phyloP scores from a whole-genome alignment of 1,139 yeast genomes.

The Blastobotrys elegans region DNA sequence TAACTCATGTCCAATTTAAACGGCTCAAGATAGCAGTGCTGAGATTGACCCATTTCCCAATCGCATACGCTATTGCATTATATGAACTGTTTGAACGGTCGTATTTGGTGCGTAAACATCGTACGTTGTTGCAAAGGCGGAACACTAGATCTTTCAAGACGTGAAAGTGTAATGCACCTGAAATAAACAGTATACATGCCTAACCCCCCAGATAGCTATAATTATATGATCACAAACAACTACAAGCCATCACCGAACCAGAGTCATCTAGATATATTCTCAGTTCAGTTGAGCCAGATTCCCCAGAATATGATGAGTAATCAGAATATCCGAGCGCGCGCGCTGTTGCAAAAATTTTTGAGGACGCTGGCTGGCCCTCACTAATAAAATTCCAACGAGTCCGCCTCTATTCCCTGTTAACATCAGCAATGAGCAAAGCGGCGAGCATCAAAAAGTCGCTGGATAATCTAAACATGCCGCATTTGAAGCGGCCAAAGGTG shows the following conservation, averaged over 20 bases:
- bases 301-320: no score
- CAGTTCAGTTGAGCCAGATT: no score
- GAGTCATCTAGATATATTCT: no score
- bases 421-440: neutral
- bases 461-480: neutral
- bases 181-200: neutral
- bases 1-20: slow-evolving; percentile 26
- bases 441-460: neutral
- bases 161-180: no score
- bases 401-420: no score
- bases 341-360: no score
- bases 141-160: neutral
- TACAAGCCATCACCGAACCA: no score
- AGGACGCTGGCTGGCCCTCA: no score
- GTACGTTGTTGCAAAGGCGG: neutral
- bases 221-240: no score
- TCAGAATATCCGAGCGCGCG: no score
- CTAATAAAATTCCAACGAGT: no score
- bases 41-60: slow-evolving; percentile 32
- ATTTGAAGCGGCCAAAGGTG: neutral
- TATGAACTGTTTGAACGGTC: slow-evolving; percentile 21
- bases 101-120: neutral
- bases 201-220: no score
- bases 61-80: slow-evolving; percentile 26
- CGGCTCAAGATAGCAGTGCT: slow-evolving; percentile 26